Evolutionary conservation across 768 basidiomycete genomes (phyloP), one percentile per base, ranked within the genome.

Genomic region (Cystobasidium onofrii): DNA sequence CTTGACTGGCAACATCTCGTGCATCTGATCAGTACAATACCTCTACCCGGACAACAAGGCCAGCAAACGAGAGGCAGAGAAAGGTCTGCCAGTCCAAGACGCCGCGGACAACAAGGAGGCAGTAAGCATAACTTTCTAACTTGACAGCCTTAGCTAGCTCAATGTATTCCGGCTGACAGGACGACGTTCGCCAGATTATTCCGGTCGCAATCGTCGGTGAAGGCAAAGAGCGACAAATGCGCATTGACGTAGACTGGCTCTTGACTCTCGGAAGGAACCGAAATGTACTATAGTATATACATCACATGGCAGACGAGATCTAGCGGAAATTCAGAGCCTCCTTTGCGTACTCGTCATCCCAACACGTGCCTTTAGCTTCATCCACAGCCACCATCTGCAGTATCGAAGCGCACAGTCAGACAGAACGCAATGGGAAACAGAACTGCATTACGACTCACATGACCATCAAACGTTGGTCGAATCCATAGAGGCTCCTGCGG

Each of bases 391-490:
- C 23, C 29, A 27, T 29, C 57, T 60, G 57, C 20, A n/a, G 15
- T 12, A 27, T 12, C 25, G 23, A 25, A 6, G 57, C 23, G 4
- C n/a, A n/a, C n/a, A n/a, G n/a, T n/a, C n/a, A n/a, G n/a, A n/a
- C n/a, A n/a, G n/a, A n/a, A n/a, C n/a, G n/a, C n/a, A n/a, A n/a
- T n/a, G n/a, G n/a, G n/a, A n/a, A n/a, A n/a, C n/a, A n/a, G n/a
- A n/a, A n/a, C n/a, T n/a, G n/a, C n/a, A n/a, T 17, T 60, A 6
- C 31, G 57, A 34, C 52, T 55, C 18, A 60, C 69, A 25, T 57
- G 69, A 13, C 74, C 74, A 34, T 75, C 74, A 63, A 74, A 75
- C 4, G 62, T 69, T 17, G 74, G 74, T 52, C 57, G 34, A 15
- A 64, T 39, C 71, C 70, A 72, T 27, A 71, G 23, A 15, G 52